A percentile compares a stretch with the other conserved stretches of the same genome.
Evolutionary conservation across 2,329 filamentous ascomycete genomes (phyloP).

Genomic region (Exophiala oligosperma): DNA sequence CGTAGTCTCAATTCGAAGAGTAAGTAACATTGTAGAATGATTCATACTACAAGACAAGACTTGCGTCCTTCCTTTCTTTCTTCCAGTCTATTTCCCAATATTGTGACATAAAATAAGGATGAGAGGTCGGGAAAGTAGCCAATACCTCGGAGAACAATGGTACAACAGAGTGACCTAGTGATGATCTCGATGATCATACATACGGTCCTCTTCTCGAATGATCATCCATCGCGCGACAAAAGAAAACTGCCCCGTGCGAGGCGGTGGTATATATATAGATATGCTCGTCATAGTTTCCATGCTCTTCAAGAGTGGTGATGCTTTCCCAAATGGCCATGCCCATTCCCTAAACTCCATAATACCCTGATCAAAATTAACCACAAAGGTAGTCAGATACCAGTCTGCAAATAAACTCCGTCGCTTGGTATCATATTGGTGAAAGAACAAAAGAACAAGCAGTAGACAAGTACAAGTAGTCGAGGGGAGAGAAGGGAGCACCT

Average conservation of each 20-base stretch:
- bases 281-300: not conserved
- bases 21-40: not conserved
- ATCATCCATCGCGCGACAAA: conserved; percentile 6
- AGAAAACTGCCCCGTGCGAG: conserved; percentile 2
- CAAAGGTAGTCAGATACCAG: not conserved
- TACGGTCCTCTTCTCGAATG: not conserved
- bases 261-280: not conserved
- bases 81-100: conserved; percentile 5
- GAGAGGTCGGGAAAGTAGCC: conserved; percentile 19
- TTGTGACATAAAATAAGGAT: conserved; percentile 11
- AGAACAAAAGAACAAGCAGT: conserved; percentile 6
- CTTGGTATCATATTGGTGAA: conserved; percentile 14
- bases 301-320: conserved; percentile 14
- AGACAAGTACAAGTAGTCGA: conserved; percentile 1
- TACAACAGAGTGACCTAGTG: not conserved
- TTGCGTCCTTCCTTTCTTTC: conserved; percentile 21
- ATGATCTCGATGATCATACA: not conserved
- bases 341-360: not conserved
- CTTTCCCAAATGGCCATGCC: not conserved
- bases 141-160: conserved; percentile 1
- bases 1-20: not conserved
- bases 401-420: conserved; percentile 14
- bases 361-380: not conserved
- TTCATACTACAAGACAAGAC: conserved; percentile 16
- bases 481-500: not conserved